These are phyloP conservation scores for Teratosphaeria gauchensis DNA, from an alignment of 2,329 filamentous ascomycete species.

Conservation along the genomic window DNA sequence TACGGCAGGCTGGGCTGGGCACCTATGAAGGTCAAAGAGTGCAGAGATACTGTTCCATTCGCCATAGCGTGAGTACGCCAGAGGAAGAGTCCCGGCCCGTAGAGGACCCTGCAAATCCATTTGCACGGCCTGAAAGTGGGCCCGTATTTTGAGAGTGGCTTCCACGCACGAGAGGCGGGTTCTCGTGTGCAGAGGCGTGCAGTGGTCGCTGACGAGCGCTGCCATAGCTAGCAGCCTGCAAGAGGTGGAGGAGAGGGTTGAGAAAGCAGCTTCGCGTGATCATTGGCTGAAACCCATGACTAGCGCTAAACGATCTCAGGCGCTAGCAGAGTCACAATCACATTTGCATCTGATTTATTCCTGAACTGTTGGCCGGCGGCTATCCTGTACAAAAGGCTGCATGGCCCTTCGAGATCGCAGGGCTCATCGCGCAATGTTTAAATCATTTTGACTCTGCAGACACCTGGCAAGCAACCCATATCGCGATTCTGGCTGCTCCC, in stretches of 20 bases:
- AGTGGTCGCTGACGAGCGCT: not conserved
- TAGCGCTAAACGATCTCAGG: not conserved
- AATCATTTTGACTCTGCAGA: not conserved
- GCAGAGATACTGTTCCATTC: constrained; percentile 17
- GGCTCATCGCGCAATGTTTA: not conserved
- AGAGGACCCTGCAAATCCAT: constrained; percentile 8
- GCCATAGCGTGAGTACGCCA: constrained; percentile 12
- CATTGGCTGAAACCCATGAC: not conserved
- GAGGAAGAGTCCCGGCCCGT: constrained; percentile 6
- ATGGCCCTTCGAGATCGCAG: not conserved
- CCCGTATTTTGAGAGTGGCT: not conserved
- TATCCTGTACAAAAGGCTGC: not conserved
- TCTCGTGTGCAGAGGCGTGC: not conserved
- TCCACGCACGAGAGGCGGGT: not conserved
- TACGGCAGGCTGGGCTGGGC: constrained; percentile 19
- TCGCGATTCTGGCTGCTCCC: not conserved
- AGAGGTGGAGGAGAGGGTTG: not conserved
- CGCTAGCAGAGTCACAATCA: not conserved
- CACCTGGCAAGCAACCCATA: not conserved
- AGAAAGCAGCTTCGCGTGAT: not conserved
- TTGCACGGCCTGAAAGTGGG: constrained; percentile 6
- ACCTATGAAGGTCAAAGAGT: constrained; percentile 18
- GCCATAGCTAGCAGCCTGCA: not conserved
- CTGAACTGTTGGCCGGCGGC: not conserved
- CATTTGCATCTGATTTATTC: not conserved